Conservation (phyloP, 208 protist species). For the Trypanosoma cruzi region DNA sequence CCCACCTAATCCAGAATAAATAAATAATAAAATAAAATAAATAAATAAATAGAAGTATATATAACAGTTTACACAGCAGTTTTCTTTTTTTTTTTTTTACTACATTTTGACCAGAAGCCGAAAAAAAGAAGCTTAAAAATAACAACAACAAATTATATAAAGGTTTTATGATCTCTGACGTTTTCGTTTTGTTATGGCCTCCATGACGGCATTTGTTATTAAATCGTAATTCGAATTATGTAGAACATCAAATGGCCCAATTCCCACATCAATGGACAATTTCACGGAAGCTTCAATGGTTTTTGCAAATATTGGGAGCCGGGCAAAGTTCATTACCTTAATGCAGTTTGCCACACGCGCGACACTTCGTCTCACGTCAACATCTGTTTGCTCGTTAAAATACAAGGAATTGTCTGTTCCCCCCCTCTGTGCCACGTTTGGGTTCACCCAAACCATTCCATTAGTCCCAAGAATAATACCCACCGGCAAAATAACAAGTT, state of each 20-base stretch:
- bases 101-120: too few relatives aligned
- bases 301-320: slow-evolving; percentile 59
- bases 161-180: slow-evolving; percentile 4
- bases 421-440: slow-evolving; percentile 47
- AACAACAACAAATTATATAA: slow-evolving; percentile 9
- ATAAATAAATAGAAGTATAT: background rate
- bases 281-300: slow-evolving; percentile 59
- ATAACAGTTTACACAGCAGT: background rate
- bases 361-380: slow-evolving; percentile 44
- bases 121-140: background rate
- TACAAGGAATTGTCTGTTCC: slow-evolving; percentile 1
- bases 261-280: slow-evolving; percentile 46
- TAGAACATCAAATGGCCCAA: slow-evolving; percentile 64
- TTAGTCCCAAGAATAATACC: slow-evolving; percentile 83
- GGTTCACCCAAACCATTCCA: slow-evolving; percentile 93
- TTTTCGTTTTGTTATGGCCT: slow-evolving; percentile 20
- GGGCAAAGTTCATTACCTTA: slow-evolving; percentile 39
- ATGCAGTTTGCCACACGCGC: slow-evolving; percentile 82
- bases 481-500: slow-evolving; percentile 31
- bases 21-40: slow-evolving; percentile 7
- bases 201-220: slow-evolving; percentile 26
- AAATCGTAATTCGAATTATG: slow-evolving; percentile 35
- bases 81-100: too few relatives aligned
- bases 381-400: background rate
- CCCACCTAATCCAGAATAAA: background rate